Evolutionary conservation across 2,329 filamentous ascomycete species (phyloP), one percentile per base, ranked within the genome.

Genomic region (Cylindrodendrum hubeiense): DNA sequence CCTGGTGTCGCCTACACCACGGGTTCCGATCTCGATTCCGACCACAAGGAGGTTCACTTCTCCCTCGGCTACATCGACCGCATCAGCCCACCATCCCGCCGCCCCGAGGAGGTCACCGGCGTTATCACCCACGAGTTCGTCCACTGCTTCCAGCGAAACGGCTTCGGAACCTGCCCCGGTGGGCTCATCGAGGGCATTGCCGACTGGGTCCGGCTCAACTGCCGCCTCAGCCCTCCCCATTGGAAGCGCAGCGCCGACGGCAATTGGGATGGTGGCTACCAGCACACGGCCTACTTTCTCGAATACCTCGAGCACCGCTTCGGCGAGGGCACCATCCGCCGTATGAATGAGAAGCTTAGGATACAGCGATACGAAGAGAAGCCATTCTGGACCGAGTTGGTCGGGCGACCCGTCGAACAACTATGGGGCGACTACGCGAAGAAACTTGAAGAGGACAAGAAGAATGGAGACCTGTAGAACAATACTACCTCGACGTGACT

Each of bases 11-110:
- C 95, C 21, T 97, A 98, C 82, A 98, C 95, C 2, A 94, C 89
- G 0, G 93, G 93, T 67, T 87, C 84, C 10, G 91, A 94, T 41
- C 86, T 97, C 12, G 95, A 97, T 79, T 71, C 85, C 66, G 92
- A 96, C 75, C 94, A 97, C 84, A 98, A 98, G 77, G 94, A 97
- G 78, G 96, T 98, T 67, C 94, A 98, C 80, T 86, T 98, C 79
- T 94, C 90, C 17, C 88, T 95, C 1, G 82, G 86, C 50, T 97
- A 98, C 82, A 89, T 97, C 71, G 75, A 81, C 46, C 72, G 76
- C 49, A 82, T 89, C 67, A 60, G 74, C 34, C 73, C 85, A 0
- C 52, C 78, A 0, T 71, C 80, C 12, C 84, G 85, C 52, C 80
- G 81, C 13, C 68, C 76, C 24, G 74, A 85, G 41, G 94, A 98